Base-by-base conservation (phyloP, 1,139 yeast species). In the Blastobotrys apis region DNA sequence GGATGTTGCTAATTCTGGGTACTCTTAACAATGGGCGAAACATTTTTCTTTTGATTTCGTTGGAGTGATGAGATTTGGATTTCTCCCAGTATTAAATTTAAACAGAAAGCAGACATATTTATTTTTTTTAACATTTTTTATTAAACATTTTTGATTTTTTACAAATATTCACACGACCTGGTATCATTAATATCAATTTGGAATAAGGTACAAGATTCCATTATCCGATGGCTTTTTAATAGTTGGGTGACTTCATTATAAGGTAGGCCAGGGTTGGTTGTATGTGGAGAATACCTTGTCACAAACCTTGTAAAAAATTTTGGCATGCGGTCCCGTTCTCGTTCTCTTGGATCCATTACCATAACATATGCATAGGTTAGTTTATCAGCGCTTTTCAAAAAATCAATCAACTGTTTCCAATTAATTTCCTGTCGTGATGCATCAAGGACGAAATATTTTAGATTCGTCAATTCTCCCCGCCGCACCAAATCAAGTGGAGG, bases 341-440 rank as follows among this genome's bases (percentile, higher is more conserved):
- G 8, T 17, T 33, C 36, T 4, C 15, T 9, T 3, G 33, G 21
- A 27, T 37, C 33, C 17, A 10, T n/a, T 4, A 19, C 21, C 33
- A 37, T 3, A 13, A 37, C 20, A 21, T 27, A 37, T 13, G 34
- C 40, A 9, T 29, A 33, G 5, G 27, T 13, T 2, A 37, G 19
- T 4, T 19, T 26, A 12, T 12, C 10, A 3, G 33, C 15, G 15
- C 3, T 9, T 15, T 37, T 37, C 33, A 27, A 9, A 29, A 27
- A 37, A 19, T 37, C 33, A 5, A 37, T 19, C 10, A 37, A n/a
- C 17, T n/a, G 9, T 29, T 37, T 37, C 40, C 40, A 37, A n/a
- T 27, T 13, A n/a, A 37, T 23, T 3, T 20, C 13, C 19, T 29
- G 13, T 9, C 33, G 33, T 10, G 40, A 21, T 3, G 33, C 32